These are phyloP conservation scores for Mortierella sp. DNA, from an alignment of 371 early-diverging fungal genomes.

Conservation along the genomic window DNA sequence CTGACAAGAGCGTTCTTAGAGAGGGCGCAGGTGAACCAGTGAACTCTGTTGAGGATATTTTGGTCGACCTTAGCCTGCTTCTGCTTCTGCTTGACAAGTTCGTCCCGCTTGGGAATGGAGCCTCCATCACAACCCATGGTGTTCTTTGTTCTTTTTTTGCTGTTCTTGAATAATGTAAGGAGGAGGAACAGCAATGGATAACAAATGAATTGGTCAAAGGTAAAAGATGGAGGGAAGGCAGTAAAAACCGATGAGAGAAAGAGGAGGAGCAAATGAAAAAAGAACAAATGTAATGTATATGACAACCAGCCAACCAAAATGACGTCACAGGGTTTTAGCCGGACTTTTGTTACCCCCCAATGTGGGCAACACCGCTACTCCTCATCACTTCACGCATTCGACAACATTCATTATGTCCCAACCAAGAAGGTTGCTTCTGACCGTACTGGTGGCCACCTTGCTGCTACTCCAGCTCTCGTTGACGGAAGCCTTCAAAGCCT, in stretches of 20 bases:
- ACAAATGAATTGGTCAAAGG: too few species aligned
- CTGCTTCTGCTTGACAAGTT: conserved; percentile 92
- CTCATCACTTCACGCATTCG: not conserved
- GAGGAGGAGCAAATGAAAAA: too few species aligned
- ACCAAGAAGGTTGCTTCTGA: conserved; percentile 18
- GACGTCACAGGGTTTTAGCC: not conserved
- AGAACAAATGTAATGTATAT: too few species aligned
- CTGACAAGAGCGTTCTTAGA: conserved; percentile 84
- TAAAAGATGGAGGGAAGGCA: not conserved
- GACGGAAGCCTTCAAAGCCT: conserved; percentile 31
- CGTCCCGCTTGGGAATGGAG: conserved; percentile 92
- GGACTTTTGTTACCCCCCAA: too few species aligned
- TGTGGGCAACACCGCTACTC: not conserved
- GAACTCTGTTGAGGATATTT: conserved; percentile 70
- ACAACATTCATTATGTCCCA: conserved; percentile 22
- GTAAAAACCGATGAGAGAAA: too few species aligned
- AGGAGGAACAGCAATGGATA: too few species aligned
- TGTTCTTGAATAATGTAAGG: too few species aligned
- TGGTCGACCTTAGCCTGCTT: conserved; percentile 81
- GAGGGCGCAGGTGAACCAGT: conserved; percentile 88
- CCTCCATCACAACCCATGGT: conserved; percentile 97
- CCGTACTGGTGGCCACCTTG: conserved; percentile 16
- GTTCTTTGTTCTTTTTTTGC: not conserved
- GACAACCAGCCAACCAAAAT: too few species aligned
- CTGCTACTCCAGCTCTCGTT: conserved; percentile 22